Evolutionary conservation across 352 stramenopile genomes (phyloP).

Genomic region (Phytophthora boehmeriae): DNA sequence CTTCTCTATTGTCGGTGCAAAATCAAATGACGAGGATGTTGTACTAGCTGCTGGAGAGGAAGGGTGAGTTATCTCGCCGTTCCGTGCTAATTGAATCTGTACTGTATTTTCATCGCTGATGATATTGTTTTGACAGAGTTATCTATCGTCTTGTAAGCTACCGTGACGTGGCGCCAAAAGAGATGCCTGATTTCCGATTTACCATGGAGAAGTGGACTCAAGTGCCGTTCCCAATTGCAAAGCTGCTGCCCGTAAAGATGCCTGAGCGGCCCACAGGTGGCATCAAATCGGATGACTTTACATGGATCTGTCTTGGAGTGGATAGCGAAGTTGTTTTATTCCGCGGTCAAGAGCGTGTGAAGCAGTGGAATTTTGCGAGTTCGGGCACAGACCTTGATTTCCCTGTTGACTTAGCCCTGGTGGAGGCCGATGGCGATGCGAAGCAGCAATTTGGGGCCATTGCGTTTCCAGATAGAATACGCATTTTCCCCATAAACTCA

Average conservation of each 20-base stretch:
- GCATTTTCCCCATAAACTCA: constrained; percentile 28
- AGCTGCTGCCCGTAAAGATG: constrained; percentile 35
- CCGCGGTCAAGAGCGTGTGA: constrained; percentile 32
- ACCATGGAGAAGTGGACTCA: constrained; percentile 39
- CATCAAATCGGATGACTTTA: constrained; percentile 15
- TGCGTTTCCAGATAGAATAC: constrained; percentile 39
- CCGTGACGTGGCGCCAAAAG: constrained; percentile 24
- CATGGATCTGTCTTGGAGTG: constrained; percentile 47
- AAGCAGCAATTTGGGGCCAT: constrained; percentile 24
- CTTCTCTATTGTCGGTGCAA: constrained; percentile 8
- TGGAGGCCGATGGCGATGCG: constrained; percentile 2
- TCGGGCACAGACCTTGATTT: constrained; percentile 9
- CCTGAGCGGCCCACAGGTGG: neutral
- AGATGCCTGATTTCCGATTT: constrained; percentile 39
- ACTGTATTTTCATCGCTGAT: neutral
- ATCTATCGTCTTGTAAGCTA: constrained; percentile 49
- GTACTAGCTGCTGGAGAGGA: constrained; percentile 53
- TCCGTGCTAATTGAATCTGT: neutral
- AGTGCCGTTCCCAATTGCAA: constrained; percentile 47
- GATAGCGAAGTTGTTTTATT: constrained; percentile 49
- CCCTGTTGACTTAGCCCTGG: constrained; percentile 38
- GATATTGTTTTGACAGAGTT: constrained; percentile 31
- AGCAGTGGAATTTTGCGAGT: constrained; percentile 26
- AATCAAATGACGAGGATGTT: constrained; percentile 31
- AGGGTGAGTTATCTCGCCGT: constrained; percentile 33